Evolutionary conservation across 805 yeast genomes (phyloP).

Genomic region (Lachancea kluyveri): DNA sequence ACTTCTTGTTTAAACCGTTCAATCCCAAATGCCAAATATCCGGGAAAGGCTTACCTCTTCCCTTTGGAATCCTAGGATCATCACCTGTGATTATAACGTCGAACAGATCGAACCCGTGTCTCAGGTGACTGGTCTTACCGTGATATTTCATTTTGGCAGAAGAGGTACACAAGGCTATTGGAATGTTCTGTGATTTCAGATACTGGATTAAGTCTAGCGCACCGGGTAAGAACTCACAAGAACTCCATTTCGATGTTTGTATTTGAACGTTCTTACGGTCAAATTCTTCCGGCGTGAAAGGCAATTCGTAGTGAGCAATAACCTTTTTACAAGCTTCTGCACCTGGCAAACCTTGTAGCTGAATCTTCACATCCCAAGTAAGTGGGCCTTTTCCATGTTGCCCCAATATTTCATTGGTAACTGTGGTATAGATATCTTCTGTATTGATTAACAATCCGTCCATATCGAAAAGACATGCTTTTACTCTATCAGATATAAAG

Average conservation of each 20-base stretch:
- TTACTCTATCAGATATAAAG: slow-evolving; percentile 13
- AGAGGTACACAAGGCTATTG: slow-evolving; percentile 89
- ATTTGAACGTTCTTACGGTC: slow-evolving; percentile 43
- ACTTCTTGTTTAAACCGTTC: slow-evolving; percentile 56
- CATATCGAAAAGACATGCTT: slow-evolving; percentile 58
- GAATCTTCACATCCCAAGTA: slow-evolving; percentile 85
- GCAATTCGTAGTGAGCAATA: slow-evolving; percentile 62
- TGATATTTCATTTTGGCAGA: slow-evolving; percentile 55
- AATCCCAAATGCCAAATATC: slow-evolving; percentile 88
- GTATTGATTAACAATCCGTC: slow-evolving; percentile 92
- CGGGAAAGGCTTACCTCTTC: slow-evolving; percentile 90
- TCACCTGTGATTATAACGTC: slow-evolving; percentile 83
- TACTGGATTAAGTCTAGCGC: slow-evolving; percentile 61
- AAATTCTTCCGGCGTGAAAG: slow-evolving; percentile 61
- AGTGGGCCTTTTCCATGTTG: slow-evolving; percentile 70
- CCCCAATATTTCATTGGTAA: slow-evolving; percentile 59
- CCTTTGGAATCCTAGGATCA: slow-evolving; percentile 72
- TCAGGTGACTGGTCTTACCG: slow-evolving; percentile 69
- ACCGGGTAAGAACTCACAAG: slow-evolving; percentile 72
- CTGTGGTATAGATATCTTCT: slow-evolving; percentile 84
- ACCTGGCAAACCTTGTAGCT: slow-evolving; percentile 90
- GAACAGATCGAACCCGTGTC: slow-evolving; percentile 58
- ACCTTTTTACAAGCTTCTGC: slow-evolving; percentile 60
- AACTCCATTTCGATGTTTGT: slow-evolving; percentile 55
- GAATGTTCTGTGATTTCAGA: slow-evolving; percentile 48